Evolutionary conservation across 2,329 filamentous ascomycete species (phyloP), one percentile per base, ranked within the genome.

Genomic region (Nannizziopsis arthrosporioides): DNA sequence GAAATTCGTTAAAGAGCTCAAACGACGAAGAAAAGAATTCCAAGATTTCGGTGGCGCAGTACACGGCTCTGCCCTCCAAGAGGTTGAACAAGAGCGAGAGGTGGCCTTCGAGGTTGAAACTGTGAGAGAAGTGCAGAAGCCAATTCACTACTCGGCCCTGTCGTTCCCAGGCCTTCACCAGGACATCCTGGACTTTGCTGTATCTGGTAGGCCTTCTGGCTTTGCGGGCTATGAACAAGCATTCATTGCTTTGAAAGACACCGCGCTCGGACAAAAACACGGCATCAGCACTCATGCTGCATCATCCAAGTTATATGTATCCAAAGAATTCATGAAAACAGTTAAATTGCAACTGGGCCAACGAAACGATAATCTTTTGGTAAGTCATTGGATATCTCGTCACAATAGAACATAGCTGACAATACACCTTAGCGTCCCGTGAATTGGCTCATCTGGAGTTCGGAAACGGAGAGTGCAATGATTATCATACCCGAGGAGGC

Each of bases 401-500:
- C 27, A n/a, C 30, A 11, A 43, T 47, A 27, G 1, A 32, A 15
- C 12, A 39, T 14, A 46, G 12, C 34, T 47, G 30, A 42, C 22
- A 22, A 10, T 50, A 48, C 73, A n/a, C 67, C 27, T 22, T 48
- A 65, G 54, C 68, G 73, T 1, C 62, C 74, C 0, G 75, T 81
- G 0, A 74, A 79, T 19, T 85, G 78, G 79, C 57, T 85, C 1
- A 59, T 84, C 0, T 82, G 74, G 72, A 76, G 72, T 50, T 54
- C 55, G 0, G n/a, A 54, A 0, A 63, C 64, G 0, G 56, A 74
- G 6, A 72, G 67, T 0, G 80, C 73, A 0, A 52, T 85, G 0
- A 59, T 84, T 1, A 56, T 84, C 1, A 77, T 76, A 22, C 76
- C 79, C 0, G 80, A 84, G 53, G 81, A 85, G 57, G 78, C 73